Base-by-base conservation (phyloP, 78 protist genomes). In the Pigoraptor vietnamica region DNA sequence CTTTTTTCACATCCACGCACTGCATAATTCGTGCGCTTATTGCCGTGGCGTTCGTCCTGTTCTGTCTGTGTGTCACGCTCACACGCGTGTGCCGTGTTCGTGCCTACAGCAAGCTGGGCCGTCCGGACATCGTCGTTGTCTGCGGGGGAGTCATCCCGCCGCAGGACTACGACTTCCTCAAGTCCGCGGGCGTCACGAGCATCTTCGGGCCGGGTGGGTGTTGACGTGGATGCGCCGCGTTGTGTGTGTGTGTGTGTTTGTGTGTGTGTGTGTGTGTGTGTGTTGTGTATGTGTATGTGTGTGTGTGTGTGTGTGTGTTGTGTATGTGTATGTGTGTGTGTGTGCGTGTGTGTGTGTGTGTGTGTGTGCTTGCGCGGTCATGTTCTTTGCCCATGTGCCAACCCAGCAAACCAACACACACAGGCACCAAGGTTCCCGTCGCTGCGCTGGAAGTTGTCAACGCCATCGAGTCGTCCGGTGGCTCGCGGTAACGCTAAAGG, bases 131-230 rank as follows among this genome's bases (percentile, higher is more conserved):
- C 21, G 23, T 96, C 81, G 97, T 98, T 37, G 93, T 98, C 81
- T 88, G 90, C 48, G 99, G 99, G 24, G 99, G 99, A 24, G 99
- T 98, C 86, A 98, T 98, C 55, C 99, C 99, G 29, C 94, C 92
- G 21, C 96, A 94, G 56, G 99, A 99, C 90, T 98, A 99, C 90
- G 95, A 96, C 2, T 91, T 92, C 91, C 95, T 99, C 38, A 91
- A 92, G 67, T 88, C 96, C 35, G 93, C 94, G 6, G 99, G 99
- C 39, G 99, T 95, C 35, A 40, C 40, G 9, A 91, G 88, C 39
- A 88, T 99, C 93, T 99, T 98, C 39, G 99, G 99, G 9, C 99
- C 99, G 0, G 99, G 99, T 89, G 67, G n/a, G n/a, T n/a, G n/a
- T n/a, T n/a, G n/a, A n/a, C n/a, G n/a, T n/a, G n/a, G n/a, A n/a